Base-by-base conservation (phyloP, 2,329 filamentous ascomycete genomes). In the Colletotrichum plurivorum region DNA sequence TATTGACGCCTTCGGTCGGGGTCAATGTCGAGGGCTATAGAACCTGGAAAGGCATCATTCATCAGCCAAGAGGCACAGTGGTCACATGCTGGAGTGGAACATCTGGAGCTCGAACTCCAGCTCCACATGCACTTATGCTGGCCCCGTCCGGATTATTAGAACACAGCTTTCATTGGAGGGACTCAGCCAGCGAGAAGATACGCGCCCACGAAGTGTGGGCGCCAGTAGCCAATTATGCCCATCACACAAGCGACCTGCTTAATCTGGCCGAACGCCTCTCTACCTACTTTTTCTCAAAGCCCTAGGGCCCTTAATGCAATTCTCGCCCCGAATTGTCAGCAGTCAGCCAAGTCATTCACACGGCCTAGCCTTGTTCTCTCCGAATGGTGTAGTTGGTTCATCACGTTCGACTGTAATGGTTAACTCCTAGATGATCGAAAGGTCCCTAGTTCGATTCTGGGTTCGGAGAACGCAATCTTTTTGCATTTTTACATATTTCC, bases 381-480 rank as follows among this genome's bases (percentile, higher is more conserved):
- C 48, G 48, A 16, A 36, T 59, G 53, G 54, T 59, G 66, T 68
- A 60, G 63, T 59, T 59, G 45, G 55, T 65, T 60, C 18, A 65
- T 69, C 66, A 69, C 62, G 66, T 60, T 65, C 57, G 63, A 67
- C 63, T 67, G 63, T 67, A 67, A 67, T 67, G 51, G 63, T 56
- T 56, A 20, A 57, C 22, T 55, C 16, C 63, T 52, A 55, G 52
- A 52, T 67, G 15, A 67, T 67, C 63, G 63, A 67, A 67, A 67
- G 63, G 61, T 48, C 39, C 27, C 65, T 68, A 58, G 53, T 63
- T 54, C 59, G 53, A 63, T 63, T 68, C 46, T 68, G 60, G 65
- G 22, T 43, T 41, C 45, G 60, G 46, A 43, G 53, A 67, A 39
- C 20, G 6, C 3, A 5, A 15, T 8, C 5, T 54, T 68, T 7